Conservation (phyloP, 2,329 filamentous ascomycete genomes). For the Diaporthe ampelina region DNA sequence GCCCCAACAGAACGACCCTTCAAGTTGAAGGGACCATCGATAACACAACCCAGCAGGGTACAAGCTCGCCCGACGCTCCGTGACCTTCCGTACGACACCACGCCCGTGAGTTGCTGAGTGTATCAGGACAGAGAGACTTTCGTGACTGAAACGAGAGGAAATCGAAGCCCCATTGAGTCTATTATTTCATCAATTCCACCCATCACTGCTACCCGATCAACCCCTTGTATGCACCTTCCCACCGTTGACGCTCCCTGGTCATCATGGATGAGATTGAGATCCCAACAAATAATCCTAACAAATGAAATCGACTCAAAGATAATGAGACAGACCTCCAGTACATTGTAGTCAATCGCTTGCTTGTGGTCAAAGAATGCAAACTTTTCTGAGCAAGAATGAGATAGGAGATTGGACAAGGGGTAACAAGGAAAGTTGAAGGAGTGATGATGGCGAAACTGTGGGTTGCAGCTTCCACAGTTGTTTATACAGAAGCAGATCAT, state of each 20-base stretch:
- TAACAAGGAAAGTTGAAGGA: conserved; percentile 21
- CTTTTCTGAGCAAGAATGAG: conserved; percentile 15
- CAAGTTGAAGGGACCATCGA: neutral
- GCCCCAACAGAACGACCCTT: neutral
- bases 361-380: conserved; percentile 27
- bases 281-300: conserved; percentile 11
- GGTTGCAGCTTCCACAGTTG: conserved; percentile 39
- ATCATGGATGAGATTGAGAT: conserved; percentile 13
- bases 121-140: neutral
- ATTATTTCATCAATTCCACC: conserved; percentile 21
- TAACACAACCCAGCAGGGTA: neutral
- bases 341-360: conserved; percentile 29
- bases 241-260: neutral
- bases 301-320: conserved; percentile 17
- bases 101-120: neutral
- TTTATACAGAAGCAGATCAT: conserved; percentile 43
- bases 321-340: conserved; percentile 25
- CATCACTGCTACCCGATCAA: neutral
- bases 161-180: conserved; percentile 21
- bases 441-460: conserved; percentile 35
- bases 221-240: conserved; percentile 18
- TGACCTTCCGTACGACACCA: neutral
- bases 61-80: neutral
- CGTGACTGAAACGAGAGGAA: conserved; percentile 19
- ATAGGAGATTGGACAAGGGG: neutral